Evolutionary conservation across 139 green algal genomes (phyloP).

Genomic region (Eudorina sp.): DNA sequence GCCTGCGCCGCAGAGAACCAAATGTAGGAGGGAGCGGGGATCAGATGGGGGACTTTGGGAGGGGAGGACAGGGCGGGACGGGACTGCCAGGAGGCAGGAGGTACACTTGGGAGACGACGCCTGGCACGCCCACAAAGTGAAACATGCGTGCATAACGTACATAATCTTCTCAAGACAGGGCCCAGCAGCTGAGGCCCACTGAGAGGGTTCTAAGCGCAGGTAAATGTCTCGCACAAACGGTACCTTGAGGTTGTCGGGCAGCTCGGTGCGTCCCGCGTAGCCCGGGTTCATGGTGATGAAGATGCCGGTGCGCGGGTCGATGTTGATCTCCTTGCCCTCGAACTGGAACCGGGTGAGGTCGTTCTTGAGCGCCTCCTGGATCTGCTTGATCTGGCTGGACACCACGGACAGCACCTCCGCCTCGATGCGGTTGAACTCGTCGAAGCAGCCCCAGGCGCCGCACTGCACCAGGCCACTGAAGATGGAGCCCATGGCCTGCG

Average conservation of each 20-base stretch:
- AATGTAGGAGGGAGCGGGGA: not conserved
- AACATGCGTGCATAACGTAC: too few relatives aligned
- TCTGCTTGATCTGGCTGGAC: constrained; percentile 67
- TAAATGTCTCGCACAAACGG: too few relatives aligned
- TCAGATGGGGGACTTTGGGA: not conserved
- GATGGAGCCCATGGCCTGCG: constrained; percentile 84
- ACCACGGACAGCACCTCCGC: constrained; percentile 85
- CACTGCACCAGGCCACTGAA: constrained; percentile 89
- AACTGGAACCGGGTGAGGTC: constrained; percentile 87
- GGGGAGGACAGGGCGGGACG: not conserved
- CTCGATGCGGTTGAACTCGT: constrained; percentile 94
- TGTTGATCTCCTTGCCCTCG: constrained; percentile 86
- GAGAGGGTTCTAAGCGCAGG: too few relatives aligned
- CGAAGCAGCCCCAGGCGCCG: constrained; percentile 91
- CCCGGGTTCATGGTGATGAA: constrained; percentile 95
- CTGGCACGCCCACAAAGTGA: too few relatives aligned
- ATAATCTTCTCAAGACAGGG: too few relatives aligned
- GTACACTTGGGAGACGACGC: too few relatives aligned
- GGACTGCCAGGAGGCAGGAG: too few relatives aligned
- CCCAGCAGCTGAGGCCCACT: too few relatives aligned
- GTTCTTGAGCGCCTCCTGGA: constrained; percentile 91
- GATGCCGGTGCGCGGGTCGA: constrained; percentile 81
- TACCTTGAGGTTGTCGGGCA: constrained; percentile 73
- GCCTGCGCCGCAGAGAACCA: constrained; percentile 83
- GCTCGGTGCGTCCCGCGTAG: constrained; percentile 86